phyloP scores from a whole-genome alignment of 2,329 filamentous ascomycete species.

The Neonectria hederae region DNA sequence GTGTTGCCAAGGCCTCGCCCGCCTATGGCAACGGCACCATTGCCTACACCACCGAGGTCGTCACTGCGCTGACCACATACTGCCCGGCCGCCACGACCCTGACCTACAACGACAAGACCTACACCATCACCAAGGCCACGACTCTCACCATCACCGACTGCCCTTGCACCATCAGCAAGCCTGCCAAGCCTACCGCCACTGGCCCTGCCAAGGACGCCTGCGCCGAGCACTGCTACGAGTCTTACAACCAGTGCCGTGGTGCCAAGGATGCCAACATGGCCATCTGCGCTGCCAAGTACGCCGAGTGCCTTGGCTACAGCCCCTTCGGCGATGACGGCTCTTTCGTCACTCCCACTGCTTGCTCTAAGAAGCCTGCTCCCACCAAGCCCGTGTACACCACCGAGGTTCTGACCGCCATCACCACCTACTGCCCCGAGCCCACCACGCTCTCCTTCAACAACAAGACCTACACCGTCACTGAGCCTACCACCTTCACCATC shows the following conservation, averaged over 20 bases:
- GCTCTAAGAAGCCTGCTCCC: constrained; percentile 15
- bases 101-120: constrained; percentile 68
- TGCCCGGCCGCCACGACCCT: constrained; percentile 71
- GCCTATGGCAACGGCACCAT: constrained; percentile 18
- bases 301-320: constrained; percentile 40
- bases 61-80: constrained; percentile 72
- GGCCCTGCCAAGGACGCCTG: constrained; percentile 28
- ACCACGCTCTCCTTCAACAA: constrained; percentile 40
- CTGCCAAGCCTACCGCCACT: constrained; percentile 21
- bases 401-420: constrained; percentile 69
- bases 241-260: constrained; percentile 32
- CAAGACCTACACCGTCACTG: constrained; percentile 21
- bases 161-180: constrained; percentile 54
- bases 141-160: constrained; percentile 3
- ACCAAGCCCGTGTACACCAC: constrained; percentile 59
- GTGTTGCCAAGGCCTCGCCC: no score
- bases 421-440: constrained; percentile 73
- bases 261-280: constrained; percentile 35
- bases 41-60: constrained; percentile 68
- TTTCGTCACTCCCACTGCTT: constrained; percentile 30
- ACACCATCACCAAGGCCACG: constrained; percentile 49
- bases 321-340: constrained; percentile 31
- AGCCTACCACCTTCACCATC: constrained; percentile 10
- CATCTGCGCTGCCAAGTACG: constrained; percentile 37
- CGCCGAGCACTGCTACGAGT: constrained; percentile 28